Percentiles rank a stretch among this genome's conserved stretches.
Evolutionary conservation across 2,329 filamentous ascomycete species (phyloP).

Genomic region (Epichloe scottii): DNA sequence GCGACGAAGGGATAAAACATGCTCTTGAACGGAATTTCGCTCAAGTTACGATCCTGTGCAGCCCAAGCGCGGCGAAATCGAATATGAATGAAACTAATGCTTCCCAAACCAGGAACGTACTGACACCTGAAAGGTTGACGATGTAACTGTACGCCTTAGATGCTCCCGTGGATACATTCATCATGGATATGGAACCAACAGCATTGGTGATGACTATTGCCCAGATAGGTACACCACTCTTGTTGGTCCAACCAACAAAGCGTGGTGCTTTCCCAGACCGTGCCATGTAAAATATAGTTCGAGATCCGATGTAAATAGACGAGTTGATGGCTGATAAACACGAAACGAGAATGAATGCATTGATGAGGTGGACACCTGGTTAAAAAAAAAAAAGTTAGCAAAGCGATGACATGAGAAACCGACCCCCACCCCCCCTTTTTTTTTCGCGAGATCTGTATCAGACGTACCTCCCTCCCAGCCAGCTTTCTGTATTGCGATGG

Average conservation of each 20-base stretch:
- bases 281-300: constrained; percentile 65
- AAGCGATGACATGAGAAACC: not conserved
- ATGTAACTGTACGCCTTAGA: constrained; percentile 55
- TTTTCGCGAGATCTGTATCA: not conserved
- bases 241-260: constrained; percentile 56
- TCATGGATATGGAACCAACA: constrained; percentile 60
- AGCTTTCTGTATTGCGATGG: constrained; percentile 59
- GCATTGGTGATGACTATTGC: constrained; percentile 57
- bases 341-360: constrained; percentile 63
- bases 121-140: constrained; percentile 56
- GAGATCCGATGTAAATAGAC: constrained; percentile 65
- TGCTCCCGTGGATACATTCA: constrained; percentile 58
- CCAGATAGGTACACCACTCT: constrained; percentile 46
- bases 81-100: constrained; percentile 59
- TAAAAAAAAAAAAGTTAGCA: constrained; percentile 1
- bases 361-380: constrained; percentile 55
- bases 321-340: constrained; percentile 62
- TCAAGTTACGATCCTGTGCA: constrained; percentile 40
- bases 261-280: constrained; percentile 58
- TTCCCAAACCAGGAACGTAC: constrained; percentile 60
- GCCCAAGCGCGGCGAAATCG: constrained; percentile 55
- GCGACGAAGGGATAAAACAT: constrained; percentile 44
- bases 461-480: constrained; percentile 52
- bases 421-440: not conserved
- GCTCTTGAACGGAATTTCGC: constrained; percentile 43